Evolutionary conservation across 2,329 filamentous ascomycete genomes (phyloP), one percentile per base, ranked within the genome.

Genomic region (Ilyonectria mors-panacis): DNA sequence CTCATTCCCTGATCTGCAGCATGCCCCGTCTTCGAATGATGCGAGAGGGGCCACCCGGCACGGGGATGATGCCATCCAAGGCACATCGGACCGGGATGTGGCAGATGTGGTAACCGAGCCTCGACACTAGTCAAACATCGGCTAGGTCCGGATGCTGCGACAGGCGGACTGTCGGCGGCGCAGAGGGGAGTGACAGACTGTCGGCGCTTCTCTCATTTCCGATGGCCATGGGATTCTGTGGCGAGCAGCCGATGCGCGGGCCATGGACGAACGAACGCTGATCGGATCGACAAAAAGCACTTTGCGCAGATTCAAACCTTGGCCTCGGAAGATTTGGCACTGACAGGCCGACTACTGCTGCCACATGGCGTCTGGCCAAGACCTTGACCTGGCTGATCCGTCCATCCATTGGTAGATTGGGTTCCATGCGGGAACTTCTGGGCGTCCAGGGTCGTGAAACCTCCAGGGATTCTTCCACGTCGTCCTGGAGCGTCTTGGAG

Each of bases 121-220:
- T 48, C 21, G 30, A 39, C 48, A 53, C 56, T 65, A 59, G 62
- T 48, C 50, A 50, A 42, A 56, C 56, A 50, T 28, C 33, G 56
- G 44, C 51, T 51, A 59, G 44, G 56, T 21, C 47, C 30, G 17
- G 15, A 30, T 10, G 26, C 2, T 30, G 45, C 23, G 45, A 30
- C 12, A 50, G 17, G 42, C 17, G 23, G 13, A n/a, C 8, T 2
- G 13, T 17, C 23, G 17, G 17, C n/a, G 39, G n/a, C 15, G n/a
- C 39, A 8, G 39, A n/a, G 39, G 15, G 15, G 15, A n/a, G 39
- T n/a, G n/a, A 6, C 15, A 30, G 13, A 15, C 13, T 48, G 44
- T 28, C 12, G 7, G 15, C 17, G 15, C 17, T 8, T n/a, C 39
- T n/a, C n/a, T 13, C 13, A 13, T 15, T 39, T 39, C 6, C 10